Percentiles rank a stretch among this genome's conserved stretches.
Evolutionary conservation across 345 rosid genomes (phyloP).

Genomic region (Durio zibethinus): DNA sequence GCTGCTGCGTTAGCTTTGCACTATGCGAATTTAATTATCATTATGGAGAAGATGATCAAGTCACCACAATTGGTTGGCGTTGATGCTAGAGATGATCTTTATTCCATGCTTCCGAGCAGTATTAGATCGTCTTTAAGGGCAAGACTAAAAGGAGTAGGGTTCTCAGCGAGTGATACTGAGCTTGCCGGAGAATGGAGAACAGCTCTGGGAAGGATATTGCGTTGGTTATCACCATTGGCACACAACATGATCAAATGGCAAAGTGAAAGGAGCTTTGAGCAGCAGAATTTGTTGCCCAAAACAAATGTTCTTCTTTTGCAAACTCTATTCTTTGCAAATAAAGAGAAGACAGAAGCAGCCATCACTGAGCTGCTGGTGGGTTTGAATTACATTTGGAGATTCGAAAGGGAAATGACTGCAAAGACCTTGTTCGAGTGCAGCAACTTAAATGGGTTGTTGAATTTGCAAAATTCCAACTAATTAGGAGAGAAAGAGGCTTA

Average conservation of each 20-base stretch:
- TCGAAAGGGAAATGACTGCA: constrained; percentile 93
- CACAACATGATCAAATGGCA: constrained; percentile 99
- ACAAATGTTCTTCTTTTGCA: constrained; percentile 70
- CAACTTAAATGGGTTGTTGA: constrained; percentile 34
- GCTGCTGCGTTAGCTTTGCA: constrained; percentile 76
- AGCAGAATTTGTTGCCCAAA: constrained; percentile 45
- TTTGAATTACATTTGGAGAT: constrained; percentile 92
- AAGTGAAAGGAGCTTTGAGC: constrained; percentile 91
- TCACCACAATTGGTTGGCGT: constrained; percentile 89
- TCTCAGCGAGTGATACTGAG: constrained; percentile 62
- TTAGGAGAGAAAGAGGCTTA: not conserved
- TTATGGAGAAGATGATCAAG: constrained; percentile 90
- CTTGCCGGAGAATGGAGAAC: constrained; percentile 86
- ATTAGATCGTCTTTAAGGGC: constrained; percentile 57
- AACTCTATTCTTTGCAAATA: constrained; percentile 74
- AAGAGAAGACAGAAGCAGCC: constrained; percentile 88
- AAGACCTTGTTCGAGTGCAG: constrained; percentile 69
- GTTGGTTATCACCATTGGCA: constrained; percentile 86
- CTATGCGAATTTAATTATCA: constrained; percentile 78
- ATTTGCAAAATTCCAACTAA: constrained; percentile 38
- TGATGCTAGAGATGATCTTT: constrained; percentile 86
- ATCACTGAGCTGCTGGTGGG: constrained; percentile 92
- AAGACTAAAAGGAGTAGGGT: constrained; percentile 72
- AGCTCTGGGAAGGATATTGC: constrained; percentile 69
- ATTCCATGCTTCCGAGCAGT: constrained; percentile 78